A percentile compares a stretch with the other conserved stretches of the same genome.
Evolutionary conservation across 129 eudicot species (phyloP).

Genomic region (Lactuca sativa): DNA sequence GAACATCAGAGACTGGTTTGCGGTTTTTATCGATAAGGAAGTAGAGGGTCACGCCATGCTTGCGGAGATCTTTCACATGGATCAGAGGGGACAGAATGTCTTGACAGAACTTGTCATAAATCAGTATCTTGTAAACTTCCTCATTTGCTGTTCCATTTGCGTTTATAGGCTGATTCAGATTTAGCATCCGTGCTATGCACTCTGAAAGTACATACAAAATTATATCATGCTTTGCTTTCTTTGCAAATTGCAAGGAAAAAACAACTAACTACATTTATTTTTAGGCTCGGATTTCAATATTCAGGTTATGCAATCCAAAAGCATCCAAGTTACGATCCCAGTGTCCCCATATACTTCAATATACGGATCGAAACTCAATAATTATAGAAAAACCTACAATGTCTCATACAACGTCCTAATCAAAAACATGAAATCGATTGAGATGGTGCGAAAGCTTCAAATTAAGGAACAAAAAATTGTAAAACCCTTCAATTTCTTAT

Average conservation of each 20-base stretch:
- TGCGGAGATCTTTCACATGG: slow-evolving; percentile 93
- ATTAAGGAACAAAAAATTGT: background rate
- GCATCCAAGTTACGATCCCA: background rate
- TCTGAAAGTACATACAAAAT: slow-evolving; percentile 44
- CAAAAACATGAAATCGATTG: background rate
- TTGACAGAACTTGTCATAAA: slow-evolving; percentile 82
- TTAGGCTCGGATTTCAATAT: slow-evolving; percentile 4
- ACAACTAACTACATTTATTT: background rate
- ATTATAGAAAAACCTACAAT: background rate
- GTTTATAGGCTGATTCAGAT: slow-evolving; percentile 85
- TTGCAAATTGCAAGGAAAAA: slow-evolving; percentile 7
- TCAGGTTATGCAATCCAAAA: background rate
- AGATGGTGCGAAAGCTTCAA: background rate
- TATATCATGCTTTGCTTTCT: background rate
- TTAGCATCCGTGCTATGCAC: slow-evolving; percentile 85
- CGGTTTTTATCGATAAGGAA: slow-evolving; percentile 87
- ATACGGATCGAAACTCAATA: slow-evolving; percentile 7
- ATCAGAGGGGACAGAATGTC: slow-evolving; percentile 84
- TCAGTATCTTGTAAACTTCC: slow-evolving; percentile 91
- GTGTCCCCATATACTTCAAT: background rate
- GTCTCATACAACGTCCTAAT: background rate
- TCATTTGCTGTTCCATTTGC: slow-evolving; percentile 67
- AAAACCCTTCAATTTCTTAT: slow-evolving; percentile 9
- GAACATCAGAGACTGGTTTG: slow-evolving; percentile 84
- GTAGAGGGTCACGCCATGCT: slow-evolving; percentile 93